Conservation (phyloP, 768 basidiomycete species). For the Tulasnella sp. region DNA sequence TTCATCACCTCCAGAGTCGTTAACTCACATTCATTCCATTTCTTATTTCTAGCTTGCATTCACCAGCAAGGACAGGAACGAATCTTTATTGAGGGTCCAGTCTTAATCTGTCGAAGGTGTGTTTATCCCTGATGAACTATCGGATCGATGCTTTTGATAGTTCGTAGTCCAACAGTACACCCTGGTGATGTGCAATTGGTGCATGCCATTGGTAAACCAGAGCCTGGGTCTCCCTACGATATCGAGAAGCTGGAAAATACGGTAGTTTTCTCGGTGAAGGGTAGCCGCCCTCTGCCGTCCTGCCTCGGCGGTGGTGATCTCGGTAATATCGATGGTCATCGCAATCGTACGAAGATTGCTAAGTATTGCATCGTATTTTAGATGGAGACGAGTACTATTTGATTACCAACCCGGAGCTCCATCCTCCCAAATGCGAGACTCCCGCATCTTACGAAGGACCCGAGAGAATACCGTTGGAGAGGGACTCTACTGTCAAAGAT, state of each 20-base stretch:
- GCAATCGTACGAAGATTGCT: neutral
- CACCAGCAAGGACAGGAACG: slow-evolving; percentile 40
- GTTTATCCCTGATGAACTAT: neutral
- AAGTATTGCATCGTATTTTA: too few species aligned
- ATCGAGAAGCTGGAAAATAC: slow-evolving; percentile 41
- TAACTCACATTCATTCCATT: too few species aligned
- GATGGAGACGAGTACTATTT: slow-evolving; percentile 14
- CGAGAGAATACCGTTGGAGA: neutral
- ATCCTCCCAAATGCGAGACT: neutral
- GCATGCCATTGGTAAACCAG: slow-evolving; percentile 55
- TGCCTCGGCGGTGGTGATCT: slow-evolving; percentile 18
- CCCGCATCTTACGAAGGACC: neutral
- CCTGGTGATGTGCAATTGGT: slow-evolving; percentile 63
- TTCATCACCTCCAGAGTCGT: too few species aligned
- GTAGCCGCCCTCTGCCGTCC: slow-evolving; percentile 10
- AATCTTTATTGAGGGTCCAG: slow-evolving; percentile 46
- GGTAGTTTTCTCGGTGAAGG: slow-evolving; percentile 56
- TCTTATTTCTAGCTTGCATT: slow-evolving; percentile 12
- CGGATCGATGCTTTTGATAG: neutral
- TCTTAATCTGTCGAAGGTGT: slow-evolving; percentile 37
- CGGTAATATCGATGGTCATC: neutral
- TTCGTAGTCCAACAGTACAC: slow-evolving; percentile 67
- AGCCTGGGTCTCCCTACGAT: neutral
- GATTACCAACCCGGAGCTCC: neutral
- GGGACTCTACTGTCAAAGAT: slow-evolving; percentile 15